Conservation (phyloP, 2,329 filamentous ascomycete genomes). For the Xylariaceae sp. region DNA sequence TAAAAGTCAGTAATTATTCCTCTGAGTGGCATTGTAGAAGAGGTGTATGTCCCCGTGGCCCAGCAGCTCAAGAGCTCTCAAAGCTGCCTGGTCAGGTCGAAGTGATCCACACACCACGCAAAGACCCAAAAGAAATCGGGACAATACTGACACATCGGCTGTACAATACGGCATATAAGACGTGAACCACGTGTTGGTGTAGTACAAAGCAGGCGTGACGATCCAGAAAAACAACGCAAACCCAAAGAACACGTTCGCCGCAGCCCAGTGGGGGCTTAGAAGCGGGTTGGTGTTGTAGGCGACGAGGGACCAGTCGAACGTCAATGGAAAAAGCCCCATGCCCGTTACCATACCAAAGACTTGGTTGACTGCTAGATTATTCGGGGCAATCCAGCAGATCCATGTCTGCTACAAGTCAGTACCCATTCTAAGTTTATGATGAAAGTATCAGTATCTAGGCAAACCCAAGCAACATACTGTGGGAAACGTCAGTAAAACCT, state of each 20-base stretch:
- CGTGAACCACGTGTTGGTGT: constrained; percentile 45
- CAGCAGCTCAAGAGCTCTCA: no score
- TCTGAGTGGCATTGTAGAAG: no score
- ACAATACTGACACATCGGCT: no score
- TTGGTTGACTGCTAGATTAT: constrained; percentile 42
- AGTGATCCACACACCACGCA: no score
- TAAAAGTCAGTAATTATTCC: no score
- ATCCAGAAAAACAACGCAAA: constrained; percentile 43
- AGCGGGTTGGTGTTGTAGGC: constrained; percentile 38
- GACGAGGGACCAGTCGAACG: constrained; percentile 36
- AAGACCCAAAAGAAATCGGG: no score
- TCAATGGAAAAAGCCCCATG: constrained; percentile 35
- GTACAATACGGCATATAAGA: constrained; percentile 49
- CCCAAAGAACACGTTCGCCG: constrained; percentile 40
- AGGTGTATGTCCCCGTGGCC: no score
- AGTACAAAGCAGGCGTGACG: constrained; percentile 40
- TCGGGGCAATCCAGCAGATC: constrained; percentile 45
- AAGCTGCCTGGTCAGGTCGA: no score
- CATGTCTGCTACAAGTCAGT: constrained; percentile 24
- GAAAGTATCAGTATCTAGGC: no score
- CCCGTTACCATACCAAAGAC: constrained; percentile 44
- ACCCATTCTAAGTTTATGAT: no score
- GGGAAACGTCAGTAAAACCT: background rate
- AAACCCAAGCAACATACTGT: background rate
- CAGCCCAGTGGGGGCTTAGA: constrained; percentile 39